Conservation (phyloP, 2,329 filamentous ascomycete genomes). For the Calonectria crousiana region DNA sequence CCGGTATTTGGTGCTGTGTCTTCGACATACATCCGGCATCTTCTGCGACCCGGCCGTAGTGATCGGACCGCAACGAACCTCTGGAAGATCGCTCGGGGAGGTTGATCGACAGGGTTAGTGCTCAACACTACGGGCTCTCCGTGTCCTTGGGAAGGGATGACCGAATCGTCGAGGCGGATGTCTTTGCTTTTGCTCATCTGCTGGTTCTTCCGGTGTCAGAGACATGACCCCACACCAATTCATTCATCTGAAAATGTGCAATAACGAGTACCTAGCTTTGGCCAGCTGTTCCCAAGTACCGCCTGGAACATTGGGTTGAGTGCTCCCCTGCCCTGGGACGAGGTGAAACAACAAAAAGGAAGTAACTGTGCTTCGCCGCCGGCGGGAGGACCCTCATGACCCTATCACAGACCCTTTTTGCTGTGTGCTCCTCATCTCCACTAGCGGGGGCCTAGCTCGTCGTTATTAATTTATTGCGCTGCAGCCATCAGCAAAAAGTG, state of each 20-base stretch:
- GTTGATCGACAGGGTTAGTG: constrained; percentile 18
- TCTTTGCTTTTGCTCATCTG: constrained; percentile 32
- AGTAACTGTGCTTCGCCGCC: constrained; percentile 10
- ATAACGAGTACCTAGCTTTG: constrained; percentile 19
- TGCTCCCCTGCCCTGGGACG: constrained; percentile 23
- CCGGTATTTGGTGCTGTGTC: constrained; percentile 34
- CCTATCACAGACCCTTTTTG: constrained; percentile 1
- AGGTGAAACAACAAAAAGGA: constrained; percentile 36
- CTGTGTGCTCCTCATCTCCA: constrained; percentile 24
- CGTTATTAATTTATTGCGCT: constrained; percentile 2
- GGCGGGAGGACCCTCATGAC: constrained; percentile 8
- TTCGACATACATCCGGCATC: neutral
- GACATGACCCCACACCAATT: constrained; percentile 28
- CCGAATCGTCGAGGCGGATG: neutral
- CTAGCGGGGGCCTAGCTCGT: neutral
- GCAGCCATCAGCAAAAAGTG: neutral
- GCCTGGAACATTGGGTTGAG: constrained; percentile 20
- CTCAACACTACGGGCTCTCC: neutral
- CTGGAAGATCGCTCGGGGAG: constrained; percentile 32
- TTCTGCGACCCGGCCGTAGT: constrained; percentile 17
- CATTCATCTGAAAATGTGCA: constrained; percentile 18
- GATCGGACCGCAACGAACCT: constrained; percentile 30
- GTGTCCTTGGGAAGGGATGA: neutral
- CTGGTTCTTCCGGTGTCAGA: constrained; percentile 20
- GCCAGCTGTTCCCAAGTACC: constrained; percentile 25